Evolutionary conservation across 116 monocot genomes (phyloP).

Genomic region (Cymodocea nodosa): DNA sequence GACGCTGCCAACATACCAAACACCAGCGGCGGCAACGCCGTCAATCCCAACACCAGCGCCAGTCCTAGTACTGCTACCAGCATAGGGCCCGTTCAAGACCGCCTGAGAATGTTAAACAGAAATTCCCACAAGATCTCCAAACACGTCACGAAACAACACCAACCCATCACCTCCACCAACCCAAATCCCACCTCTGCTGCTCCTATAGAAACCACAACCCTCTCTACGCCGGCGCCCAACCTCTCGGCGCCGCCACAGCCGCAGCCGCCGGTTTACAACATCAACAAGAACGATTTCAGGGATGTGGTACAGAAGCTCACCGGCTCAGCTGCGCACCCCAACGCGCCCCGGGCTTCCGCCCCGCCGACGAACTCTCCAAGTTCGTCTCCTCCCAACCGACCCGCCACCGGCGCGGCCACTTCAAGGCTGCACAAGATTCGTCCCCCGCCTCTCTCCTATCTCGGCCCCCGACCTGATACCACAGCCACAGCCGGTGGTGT

Average conservation of each 20-base stretch:
- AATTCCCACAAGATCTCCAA: too few relatives aligned
- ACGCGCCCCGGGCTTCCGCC: constrained; percentile 14
- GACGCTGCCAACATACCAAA: too few relatives aligned
- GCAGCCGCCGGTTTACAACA: constrained; percentile 87
- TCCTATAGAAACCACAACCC: not conserved
- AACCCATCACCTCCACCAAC: too few relatives aligned
- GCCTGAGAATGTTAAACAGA: too few relatives aligned
- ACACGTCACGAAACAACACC: too few relatives aligned
- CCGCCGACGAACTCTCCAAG: constrained; percentile 17
- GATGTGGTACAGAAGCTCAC: constrained; percentile 90
- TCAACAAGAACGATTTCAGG: constrained; percentile 84
- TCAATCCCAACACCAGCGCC: too few relatives aligned
- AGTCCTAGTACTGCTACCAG: too few relatives aligned
- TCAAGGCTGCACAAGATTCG: constrained; percentile 23
- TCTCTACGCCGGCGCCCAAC: not conserved
- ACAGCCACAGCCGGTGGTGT: not conserved
- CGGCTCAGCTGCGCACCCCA: constrained; percentile 44
- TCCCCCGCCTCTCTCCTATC: constrained; percentile 32
- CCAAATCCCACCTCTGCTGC: too few relatives aligned
- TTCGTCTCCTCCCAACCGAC: constrained; percentile 3
- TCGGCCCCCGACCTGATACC: constrained; percentile 1
- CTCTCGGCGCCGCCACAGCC: constrained; percentile 15
- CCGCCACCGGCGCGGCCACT: not conserved
- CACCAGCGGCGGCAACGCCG: too few relatives aligned
- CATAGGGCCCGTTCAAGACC: too few relatives aligned